Evolutionary conservation across 1,139 yeast species (phyloP), one percentile per base, ranked within the genome.

Genomic region (Wickerhamomyces sp.): DNA sequence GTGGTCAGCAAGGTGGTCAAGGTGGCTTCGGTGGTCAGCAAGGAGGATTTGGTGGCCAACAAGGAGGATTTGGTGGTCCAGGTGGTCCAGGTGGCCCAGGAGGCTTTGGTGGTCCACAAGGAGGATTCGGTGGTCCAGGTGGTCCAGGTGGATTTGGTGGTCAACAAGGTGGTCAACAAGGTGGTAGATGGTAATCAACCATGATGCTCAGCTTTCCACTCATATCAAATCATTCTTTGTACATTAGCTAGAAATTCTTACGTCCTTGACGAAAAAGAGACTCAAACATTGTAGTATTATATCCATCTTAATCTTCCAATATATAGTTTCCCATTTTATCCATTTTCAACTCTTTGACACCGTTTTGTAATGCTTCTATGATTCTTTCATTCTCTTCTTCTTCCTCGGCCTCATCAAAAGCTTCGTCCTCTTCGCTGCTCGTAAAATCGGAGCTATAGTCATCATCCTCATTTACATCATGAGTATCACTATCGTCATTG

Each of bases 271-370:
- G 31, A 11, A 27, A 9, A 36, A 36, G 31, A 29, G 31, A 29
- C 13, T 29, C 31, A 10, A 29, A 29, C 10, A 29, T 3, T 29
- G 31, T 36, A 18, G 43, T 18, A 11, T 41, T 18, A 18, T 5
- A 18, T 29, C 7, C 7, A 31, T 27, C 27, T 43, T 34, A 41
- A 27, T 49, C 46, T 34, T 84, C 89, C 42, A 86, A 64, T 35
- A 85, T 81, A 61, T 85, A 86, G 62, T 87, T 87, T 39, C 95
- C 95, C 45, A 87, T 64, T 56, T 82, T 84, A 62, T 87, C 95
- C 84, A 84, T 82, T 61, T 83, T 84, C 51, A 87, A 64, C 33
- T 78, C 72, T 42, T 75, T 72, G 6, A 74, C 76, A 18, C 91
- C 90, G 10, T 68, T 61, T 10, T 82, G 78, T 43, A 85, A 64